These are phyloP conservation scores for Candida rishiriensis DNA, from an alignment of 805 yeast species.

Conservation along the genomic window DNA sequence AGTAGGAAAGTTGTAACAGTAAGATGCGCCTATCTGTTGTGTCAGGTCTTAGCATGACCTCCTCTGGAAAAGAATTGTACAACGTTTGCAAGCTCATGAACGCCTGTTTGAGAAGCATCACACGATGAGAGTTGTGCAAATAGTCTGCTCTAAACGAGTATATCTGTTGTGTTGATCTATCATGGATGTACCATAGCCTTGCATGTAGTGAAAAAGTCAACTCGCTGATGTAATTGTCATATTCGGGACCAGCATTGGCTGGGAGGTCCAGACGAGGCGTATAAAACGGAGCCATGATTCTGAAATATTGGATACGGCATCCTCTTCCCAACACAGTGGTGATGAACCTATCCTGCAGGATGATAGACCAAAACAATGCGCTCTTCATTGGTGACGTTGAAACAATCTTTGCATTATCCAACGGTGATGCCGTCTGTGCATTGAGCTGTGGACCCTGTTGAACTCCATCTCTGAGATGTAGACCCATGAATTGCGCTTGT, in stretches of 20 bases:
- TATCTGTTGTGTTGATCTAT: conserved; percentile 28
- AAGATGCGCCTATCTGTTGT: conserved; percentile 21
- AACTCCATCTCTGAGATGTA: conserved; percentile 16
- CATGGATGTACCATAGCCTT: conserved; percentile 30
- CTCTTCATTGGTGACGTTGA: conserved; percentile 15
- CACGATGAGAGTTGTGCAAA: conserved; percentile 30
- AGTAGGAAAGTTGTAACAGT: conserved; percentile 27
- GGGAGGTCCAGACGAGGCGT: conserved; percentile 11
- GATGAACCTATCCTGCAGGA: conserved; percentile 30
- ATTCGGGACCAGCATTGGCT: too few relatives aligned
- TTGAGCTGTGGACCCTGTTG: neutral
- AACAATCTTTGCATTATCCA: conserved; percentile 2
- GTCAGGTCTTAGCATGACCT: conserved; percentile 9
- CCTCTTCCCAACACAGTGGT: conserved; percentile 33
- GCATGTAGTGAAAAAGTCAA: conserved; percentile 27
- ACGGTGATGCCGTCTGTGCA: neutral
- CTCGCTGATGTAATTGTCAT: conserved; percentile 17
- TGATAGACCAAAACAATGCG: conserved; percentile 30
- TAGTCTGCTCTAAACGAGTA: conserved; percentile 32
- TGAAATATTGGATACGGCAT: conserved; percentile 30
- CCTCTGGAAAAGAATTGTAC: conserved; percentile 22
- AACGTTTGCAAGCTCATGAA: conserved; percentile 19
- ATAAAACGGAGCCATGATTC: conserved; percentile 28
- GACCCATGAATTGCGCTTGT: conserved; percentile 25
- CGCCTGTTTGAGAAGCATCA: conserved; percentile 27